phyloP scores from a whole-genome alignment of 2,329 filamentous ascomycete species.

The Didymella glomerata region DNA sequence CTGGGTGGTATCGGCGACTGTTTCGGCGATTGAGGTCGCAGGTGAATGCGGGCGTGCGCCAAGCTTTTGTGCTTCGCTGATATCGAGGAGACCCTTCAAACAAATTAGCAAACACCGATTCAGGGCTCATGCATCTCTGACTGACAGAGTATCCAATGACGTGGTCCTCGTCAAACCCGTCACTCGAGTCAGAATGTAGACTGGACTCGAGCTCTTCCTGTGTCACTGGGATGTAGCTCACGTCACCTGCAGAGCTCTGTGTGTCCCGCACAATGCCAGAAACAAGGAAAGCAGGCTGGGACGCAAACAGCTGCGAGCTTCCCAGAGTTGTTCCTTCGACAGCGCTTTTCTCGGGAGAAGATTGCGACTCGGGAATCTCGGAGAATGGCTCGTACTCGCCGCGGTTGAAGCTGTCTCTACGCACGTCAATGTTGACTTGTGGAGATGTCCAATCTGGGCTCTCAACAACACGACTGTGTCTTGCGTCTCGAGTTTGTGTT shows the following conservation, averaged over 20 bases:
- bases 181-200: slow-evolving; percentile 5
- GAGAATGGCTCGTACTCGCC: slow-evolving; percentile 1
- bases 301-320: slow-evolving; percentile 31
- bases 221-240: slow-evolving; percentile 37
- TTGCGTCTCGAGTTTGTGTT: background rate
- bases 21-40: slow-evolving; percentile 40
- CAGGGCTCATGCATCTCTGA: background rate
- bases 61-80: slow-evolving; percentile 17
- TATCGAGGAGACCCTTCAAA: slow-evolving; percentile 23
- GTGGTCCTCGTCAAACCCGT: slow-evolving; percentile 17
- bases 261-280: slow-evolving; percentile 42
- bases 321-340: slow-evolving; percentile 25
- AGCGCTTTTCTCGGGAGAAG: background rate
- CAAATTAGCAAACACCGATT: background rate
- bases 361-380: slow-evolving; percentile 17
- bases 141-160: slow-evolving; percentile 23
- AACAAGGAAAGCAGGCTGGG: slow-evolving; percentile 20
- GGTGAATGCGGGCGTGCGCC: slow-evolving; percentile 25
- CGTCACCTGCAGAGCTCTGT: slow-evolving; percentile 34
- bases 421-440: slow-evolving; percentile 6
- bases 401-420: slow-evolving; percentile 10
- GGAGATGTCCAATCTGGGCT: slow-evolving; percentile 6
- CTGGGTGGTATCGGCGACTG: slow-evolving; percentile 31
- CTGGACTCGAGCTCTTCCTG: slow-evolving; percentile 28
- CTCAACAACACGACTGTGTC: slow-evolving; percentile 1